A percentile compares a stretch with the other conserved stretches of the same genome.
Conservation (phyloP, 371 early-diverging fungal genomes). For the Circinella umbellata region DNA sequence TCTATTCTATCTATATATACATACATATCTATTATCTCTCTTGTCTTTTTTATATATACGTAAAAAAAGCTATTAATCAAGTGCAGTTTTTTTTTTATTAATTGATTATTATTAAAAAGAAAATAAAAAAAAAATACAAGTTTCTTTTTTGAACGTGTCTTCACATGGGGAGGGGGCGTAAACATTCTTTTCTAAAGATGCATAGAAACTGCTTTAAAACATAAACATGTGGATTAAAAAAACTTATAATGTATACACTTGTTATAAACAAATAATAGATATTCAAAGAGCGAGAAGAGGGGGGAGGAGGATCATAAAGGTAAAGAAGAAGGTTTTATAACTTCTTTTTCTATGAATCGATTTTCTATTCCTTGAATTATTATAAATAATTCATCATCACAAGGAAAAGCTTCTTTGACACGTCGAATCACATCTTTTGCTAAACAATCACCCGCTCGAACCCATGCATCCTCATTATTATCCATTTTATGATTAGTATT, state of each 20-base stretch:
- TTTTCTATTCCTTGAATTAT: slow-evolving; percentile 7
- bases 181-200: background rate
- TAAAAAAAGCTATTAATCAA: too few relatives aligned
- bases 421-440: slow-evolving; percentile 35
- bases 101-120: background rate
- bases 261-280: too few relatives aligned
- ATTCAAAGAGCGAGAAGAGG: too few relatives aligned
- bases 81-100: too few relatives aligned
- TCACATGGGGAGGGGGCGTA: background rate
- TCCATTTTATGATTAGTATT: too few relatives aligned
- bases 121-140: background rate
- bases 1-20: too few relatives aligned
- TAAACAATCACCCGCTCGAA: slow-evolving; percentile 20
- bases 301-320: background rate
- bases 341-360: background rate
- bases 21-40: too few relatives aligned
- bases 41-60: too few relatives aligned
- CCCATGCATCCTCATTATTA: slow-evolving; percentile 22
- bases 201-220: background rate
- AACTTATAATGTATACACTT: too few relatives aligned
- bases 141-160: background rate
- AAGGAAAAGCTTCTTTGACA: slow-evolving; percentile 34
- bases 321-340: background rate
- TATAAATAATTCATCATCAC: slow-evolving; percentile 36
- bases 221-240: too few relatives aligned